Conservation (phyloP, 2,329 filamentous ascomycete genomes). For the Talaromyces atroroseus region DNA sequence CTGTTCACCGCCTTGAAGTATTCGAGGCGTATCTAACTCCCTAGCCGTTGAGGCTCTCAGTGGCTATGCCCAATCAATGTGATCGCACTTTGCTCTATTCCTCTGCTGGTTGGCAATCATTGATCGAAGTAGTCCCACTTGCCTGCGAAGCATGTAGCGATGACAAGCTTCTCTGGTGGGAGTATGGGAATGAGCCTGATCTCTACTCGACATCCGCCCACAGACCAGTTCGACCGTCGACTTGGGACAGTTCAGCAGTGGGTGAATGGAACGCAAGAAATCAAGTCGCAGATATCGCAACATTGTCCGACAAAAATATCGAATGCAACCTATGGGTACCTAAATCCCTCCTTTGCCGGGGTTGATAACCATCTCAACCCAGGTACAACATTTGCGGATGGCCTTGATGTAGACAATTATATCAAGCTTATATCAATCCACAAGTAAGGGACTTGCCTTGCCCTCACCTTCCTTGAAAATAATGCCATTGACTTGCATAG, state of each 20-base stretch:
- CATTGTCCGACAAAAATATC: slow-evolving; percentile 5
- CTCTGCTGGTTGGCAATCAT: background rate
- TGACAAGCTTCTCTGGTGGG: slow-evolving; percentile 8
- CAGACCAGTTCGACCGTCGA: background rate
- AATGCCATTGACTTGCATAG: background rate
- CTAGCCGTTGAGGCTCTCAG: too few species aligned
- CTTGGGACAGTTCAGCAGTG: slow-evolving; percentile 11
- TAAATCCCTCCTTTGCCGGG: slow-evolving; percentile 11
- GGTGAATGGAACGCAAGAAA: background rate
- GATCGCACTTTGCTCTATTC: background rate
- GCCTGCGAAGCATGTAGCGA: slow-evolving; percentile 7
- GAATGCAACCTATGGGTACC: slow-evolving; percentile 4
- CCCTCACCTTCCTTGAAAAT: background rate
- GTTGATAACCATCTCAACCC: slow-evolving; percentile 1
- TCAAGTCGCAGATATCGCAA: background rate
- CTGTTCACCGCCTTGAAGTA: too few species aligned
- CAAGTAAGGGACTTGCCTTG: background rate
- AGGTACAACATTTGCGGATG: slow-evolving; percentile 1
- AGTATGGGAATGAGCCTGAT: slow-evolving; percentile 11
- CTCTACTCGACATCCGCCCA: slow-evolving; percentile 8
- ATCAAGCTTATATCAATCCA: slow-evolving; percentile 8
- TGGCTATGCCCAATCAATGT: too few species aligned
- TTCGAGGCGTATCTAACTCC: too few species aligned
- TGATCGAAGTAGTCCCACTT: slow-evolving; percentile 5
- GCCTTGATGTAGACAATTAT: background rate